A percentile compares a stretch with the other conserved stretches of the same genome.
Conservation (phyloP, 2,329 filamentous ascomycete species). For the Xylariaceae sp. region DNA sequence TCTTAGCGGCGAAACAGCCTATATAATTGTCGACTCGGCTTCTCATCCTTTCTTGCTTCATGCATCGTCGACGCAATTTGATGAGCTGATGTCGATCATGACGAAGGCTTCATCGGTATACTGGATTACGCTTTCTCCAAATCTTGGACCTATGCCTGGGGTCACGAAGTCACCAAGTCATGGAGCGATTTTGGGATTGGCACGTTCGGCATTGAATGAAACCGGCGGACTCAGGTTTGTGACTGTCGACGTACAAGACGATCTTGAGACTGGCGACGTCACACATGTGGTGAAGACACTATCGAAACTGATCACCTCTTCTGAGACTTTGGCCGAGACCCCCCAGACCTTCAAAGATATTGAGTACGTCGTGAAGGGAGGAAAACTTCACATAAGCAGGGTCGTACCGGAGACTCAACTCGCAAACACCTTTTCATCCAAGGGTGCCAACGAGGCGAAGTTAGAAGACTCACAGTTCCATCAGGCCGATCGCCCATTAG, state of each 20-base stretch:
- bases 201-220: not conserved
- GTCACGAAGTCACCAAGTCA: not conserved
- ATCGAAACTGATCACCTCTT: not conserved
- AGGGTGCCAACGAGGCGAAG: no score
- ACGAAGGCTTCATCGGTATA: not conserved
- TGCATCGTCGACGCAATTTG: not conserved
- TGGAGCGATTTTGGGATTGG: not conserved
- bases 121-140: not conserved
- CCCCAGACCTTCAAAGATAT: not conserved
- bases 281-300: not conserved
- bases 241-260: not conserved
- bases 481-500: slow-evolving; percentile 10
- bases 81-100: not conserved
- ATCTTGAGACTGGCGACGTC: not conserved
- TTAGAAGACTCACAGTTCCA: no score
- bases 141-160: not conserved
- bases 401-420: not conserved
- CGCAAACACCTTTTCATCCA: not conserved
- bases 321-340: not conserved
- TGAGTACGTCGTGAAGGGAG: not conserved
- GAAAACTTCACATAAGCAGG: not conserved
- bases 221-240: not conserved
- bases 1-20: not conserved
- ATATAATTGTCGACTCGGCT: not conserved
- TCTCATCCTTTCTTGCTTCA: not conserved